Conservation (phyloP, 768 basidiomycete genomes). For the Panaeolus cyanescens region DNA sequence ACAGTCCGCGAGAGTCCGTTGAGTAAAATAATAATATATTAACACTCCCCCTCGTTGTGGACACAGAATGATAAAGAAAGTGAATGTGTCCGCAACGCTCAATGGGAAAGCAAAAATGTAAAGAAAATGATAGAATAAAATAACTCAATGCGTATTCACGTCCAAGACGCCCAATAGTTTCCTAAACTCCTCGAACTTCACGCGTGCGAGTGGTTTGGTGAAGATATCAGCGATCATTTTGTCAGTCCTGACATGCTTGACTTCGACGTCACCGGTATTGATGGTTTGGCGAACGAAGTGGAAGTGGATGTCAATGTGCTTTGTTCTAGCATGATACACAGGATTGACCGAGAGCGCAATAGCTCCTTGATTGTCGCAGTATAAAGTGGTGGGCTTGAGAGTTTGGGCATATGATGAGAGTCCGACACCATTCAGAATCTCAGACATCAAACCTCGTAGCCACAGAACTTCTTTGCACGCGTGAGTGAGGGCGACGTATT, state of each 20-base stretch:
- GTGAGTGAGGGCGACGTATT: conserved; percentile 11
- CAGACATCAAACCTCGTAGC: background rate
- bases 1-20: no score
- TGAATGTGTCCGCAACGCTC: no score
- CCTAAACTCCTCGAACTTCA: background rate
- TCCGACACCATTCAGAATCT: no score
- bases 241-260: conserved; percentile 8
- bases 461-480: conserved; percentile 13
- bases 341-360: conserved; percentile 11
- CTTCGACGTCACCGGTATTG: background rate
- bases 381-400: background rate
- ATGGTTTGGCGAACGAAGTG: conserved; percentile 20
- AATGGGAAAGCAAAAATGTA: no score
- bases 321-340: conserved; percentile 11
- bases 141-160: background rate
- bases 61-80: no score
- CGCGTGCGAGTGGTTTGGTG: conserved; percentile 10
- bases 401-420: no score
- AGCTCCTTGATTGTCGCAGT: conserved; percentile 15
- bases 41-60: no score
- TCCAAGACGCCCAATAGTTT: background rate
- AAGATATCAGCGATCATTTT: conserved; percentile 14
- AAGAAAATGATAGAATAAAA: no score
- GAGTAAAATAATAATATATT: no score
- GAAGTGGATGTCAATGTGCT: conserved; percentile 27